Evolutionary conservation across 2,329 filamentous ascomycete genomes (phyloP).

Genomic region (Diaporthe caulivora): DNA sequence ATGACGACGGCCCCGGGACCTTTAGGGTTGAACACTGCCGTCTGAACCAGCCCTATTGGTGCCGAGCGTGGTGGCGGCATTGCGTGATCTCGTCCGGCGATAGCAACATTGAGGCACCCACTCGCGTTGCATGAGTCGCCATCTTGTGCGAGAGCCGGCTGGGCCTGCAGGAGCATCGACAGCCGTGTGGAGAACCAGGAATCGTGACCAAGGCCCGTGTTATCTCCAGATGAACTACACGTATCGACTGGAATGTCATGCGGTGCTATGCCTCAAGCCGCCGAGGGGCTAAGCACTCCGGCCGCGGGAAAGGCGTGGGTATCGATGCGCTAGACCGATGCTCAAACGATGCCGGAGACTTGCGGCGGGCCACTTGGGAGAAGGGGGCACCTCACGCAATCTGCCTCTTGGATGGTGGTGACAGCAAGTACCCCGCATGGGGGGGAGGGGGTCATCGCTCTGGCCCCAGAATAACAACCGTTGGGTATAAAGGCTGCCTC

Average conservation of each 20-base stretch:
- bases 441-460: background rate
- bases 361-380: slow-evolving; percentile 32
- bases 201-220: background rate
- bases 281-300: background rate
- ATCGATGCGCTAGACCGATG: slow-evolving; percentile 2
- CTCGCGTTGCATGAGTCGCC: background rate
- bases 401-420: slow-evolving; percentile 37
- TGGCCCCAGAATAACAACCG: slow-evolving; percentile 9
- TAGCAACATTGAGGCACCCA: slow-evolving; percentile 35
- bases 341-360: slow-evolving; percentile 31
- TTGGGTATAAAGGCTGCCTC: slow-evolving; percentile 26
- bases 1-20: background rate
- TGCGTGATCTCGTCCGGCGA: slow-evolving; percentile 37
- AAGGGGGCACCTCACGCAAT: slow-evolving; percentile 38
- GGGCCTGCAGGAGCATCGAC: background rate
- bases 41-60: slow-evolving; percentile 8
- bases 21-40: background rate
- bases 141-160: slow-evolving; percentile 24
- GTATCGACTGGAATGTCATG: background rate
- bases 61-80: slow-evolving; percentile 32
- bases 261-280: background rate
- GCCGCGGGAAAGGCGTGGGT: background rate
- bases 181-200: background rate
- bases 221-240: slow-evolving; percentile 12
- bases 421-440: slow-evolving; percentile 36